Evolutionary conservation across 2,329 filamentous ascomycete genomes (phyloP).

Genomic region (Calonectria leucothoes): DNA sequence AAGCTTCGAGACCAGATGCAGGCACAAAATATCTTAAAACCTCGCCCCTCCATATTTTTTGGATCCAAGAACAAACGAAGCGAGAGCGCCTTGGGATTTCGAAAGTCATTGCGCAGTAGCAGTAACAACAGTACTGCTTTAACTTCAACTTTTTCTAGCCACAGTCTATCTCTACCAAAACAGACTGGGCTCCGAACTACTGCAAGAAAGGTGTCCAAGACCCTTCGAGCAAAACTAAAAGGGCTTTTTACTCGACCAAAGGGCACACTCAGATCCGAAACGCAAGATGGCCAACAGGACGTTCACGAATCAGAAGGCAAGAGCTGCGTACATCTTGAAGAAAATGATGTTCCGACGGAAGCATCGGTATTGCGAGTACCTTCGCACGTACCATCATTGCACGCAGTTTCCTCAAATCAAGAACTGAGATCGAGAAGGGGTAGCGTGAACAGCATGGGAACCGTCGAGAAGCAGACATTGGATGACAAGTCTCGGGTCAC

Average conservation of each 20-base stretch:
- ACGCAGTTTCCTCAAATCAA: conserved; percentile 58
- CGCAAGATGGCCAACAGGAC: conserved; percentile 11
- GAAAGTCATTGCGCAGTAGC: conserved; percentile 62
- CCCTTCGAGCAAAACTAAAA: conserved; percentile 71
- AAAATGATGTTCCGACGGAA: conserved; percentile 51
- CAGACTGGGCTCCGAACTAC: conserved; percentile 57
- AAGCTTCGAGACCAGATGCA: conserved; percentile 49
- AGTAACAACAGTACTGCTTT: conserved; percentile 53
- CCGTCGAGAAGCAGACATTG: conserved; percentile 50
- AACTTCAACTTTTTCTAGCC: conserved; percentile 45
- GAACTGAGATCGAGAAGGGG: conserved; percentile 64
- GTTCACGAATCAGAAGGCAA: conserved; percentile 41
- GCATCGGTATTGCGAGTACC: conserved; percentile 60
- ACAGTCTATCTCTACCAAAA: conserved; percentile 39
- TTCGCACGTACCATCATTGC: conserved; percentile 63
- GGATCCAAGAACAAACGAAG: conserved; percentile 50
- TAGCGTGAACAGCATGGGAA: conserved; percentile 63
- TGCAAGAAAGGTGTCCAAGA: conserved; percentile 71
- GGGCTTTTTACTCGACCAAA: conserved; percentile 47
- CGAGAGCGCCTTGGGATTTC: conserved; percentile 52
- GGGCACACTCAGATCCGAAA: conserved; percentile 24
- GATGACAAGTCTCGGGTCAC: conserved; percentile 75
- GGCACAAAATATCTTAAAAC: conserved; percentile 49
- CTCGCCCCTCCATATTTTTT: conserved; percentile 59
- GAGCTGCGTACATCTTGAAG: conserved; percentile 47